A percentile compares a stretch with the other conserved stretches of the same genome.
Conservation (phyloP, 2,329 filamentous ascomycete species). For the Hirsutella thompsonii region DNA sequence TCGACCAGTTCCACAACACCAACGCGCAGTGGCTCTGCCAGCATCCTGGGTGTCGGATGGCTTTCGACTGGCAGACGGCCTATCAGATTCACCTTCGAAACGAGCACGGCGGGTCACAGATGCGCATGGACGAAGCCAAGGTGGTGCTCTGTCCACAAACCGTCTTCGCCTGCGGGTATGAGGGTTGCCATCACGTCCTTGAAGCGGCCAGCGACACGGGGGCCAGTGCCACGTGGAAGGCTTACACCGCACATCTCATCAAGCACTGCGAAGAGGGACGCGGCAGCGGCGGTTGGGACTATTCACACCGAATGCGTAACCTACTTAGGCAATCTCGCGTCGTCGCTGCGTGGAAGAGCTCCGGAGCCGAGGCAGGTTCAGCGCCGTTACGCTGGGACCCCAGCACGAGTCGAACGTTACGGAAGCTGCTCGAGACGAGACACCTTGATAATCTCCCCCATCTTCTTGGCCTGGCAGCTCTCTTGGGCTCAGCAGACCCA, state of each 20-base stretch:
- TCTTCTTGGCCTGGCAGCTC: slow-evolving; percentile 25
- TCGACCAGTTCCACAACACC: slow-evolving; percentile 33
- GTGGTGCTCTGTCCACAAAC: slow-evolving; percentile 31
- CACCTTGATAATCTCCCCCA: slow-evolving; percentile 26
- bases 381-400: slow-evolving; percentile 26
- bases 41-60: slow-evolving; percentile 27
- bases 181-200: slow-evolving; percentile 28
- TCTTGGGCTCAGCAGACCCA: slow-evolving; percentile 14
- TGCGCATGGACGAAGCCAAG: slow-evolving; percentile 27
- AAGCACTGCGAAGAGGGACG: slow-evolving; percentile 32
- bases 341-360: slow-evolving; percentile 21
- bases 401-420: slow-evolving; percentile 25
- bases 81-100: slow-evolving; percentile 34
- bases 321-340: slow-evolving; percentile 26
- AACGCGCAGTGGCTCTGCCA: slow-evolving; percentile 33
- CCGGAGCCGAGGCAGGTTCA: slow-evolving; percentile 21
- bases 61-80: slow-evolving; percentile 34
- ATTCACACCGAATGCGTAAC: slow-evolving; percentile 30
- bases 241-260: slow-evolving; percentile 32
- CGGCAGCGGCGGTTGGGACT: slow-evolving; percentile 28
- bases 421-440: slow-evolving; percentile 31
- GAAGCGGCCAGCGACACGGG: slow-evolving; percentile 27
- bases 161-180: slow-evolving; percentile 35
- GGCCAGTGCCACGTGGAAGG: slow-evolving; percentile 24
- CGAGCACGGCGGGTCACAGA: slow-evolving; percentile 26